Base-by-base conservation (phyloP, 257 asterid genomes). In the Solanum lycopersicoides region DNA sequence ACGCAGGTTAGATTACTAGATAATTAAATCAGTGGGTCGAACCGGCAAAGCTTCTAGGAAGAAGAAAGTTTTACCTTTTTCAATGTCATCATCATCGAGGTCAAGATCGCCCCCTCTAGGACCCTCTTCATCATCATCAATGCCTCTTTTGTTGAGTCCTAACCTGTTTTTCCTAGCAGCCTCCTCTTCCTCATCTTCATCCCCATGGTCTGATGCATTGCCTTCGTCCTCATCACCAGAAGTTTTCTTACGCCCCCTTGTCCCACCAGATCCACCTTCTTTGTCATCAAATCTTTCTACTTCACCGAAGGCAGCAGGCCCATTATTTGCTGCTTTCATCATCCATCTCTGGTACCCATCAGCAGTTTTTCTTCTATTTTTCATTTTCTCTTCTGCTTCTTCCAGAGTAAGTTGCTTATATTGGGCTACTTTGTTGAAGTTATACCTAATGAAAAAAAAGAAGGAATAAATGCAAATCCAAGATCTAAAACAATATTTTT, bases 371-470 rank as follows among this genome's bases (percentile, higher is more conserved):
- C 99, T 93, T 90, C 99, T 91, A 89, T 96, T 96, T 88, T 91
- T 95, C 98, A 97, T 97, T 92, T 96, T 97, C 91, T 97, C 99
- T 89, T 97, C 99, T 28, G 99, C 99, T 91, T 97, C 99, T 91
- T 97, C 99, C 92, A 97, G 89, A 21, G 99, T 96, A 83, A 97
- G 98, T 90, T 96, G 99, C 90, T 97, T 97, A 89, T 97, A 97
- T 87, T 97, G 99, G 3, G 99, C 99, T 84, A 96, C 99, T 93
- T 96, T 97, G 92, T 91, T 96, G 88, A 97, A 97, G 87, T 94
- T 97, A 91, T 97, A 97, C 99, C 99, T 97, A 89, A 44, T 50
- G 86, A 71, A 35, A 15, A 20, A 18, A 18, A 41, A 59, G 47
- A 28, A 16, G 7, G 42, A 79, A 45, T 79, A 47, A 9, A 79